Base-by-base conservation (phyloP, 2,329 filamentous ascomycete species). In the Colletotrichum coccodes region DNA sequence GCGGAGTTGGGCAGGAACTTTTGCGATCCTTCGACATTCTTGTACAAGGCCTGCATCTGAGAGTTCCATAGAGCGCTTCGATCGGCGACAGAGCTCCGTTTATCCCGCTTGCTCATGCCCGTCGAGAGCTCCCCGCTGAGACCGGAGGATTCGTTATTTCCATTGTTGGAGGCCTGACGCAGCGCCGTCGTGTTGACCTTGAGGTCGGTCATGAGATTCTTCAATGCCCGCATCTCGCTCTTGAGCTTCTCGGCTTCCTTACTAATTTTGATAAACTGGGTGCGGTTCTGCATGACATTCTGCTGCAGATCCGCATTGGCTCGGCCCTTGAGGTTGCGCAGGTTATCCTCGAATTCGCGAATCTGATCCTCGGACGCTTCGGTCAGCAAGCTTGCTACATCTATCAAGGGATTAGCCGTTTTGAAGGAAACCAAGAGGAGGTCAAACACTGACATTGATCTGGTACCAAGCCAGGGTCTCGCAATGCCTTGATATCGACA, bases 241-340 rank as follows among this genome's bases (percentile, higher is more conserved):
- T 98, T 98, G 66, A 99, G 89, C 83, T 97, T 98, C 81, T 99
- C 96, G 2, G 97, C 96, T 82, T 99, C 96, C 81, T 98, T 98
- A 78, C 95, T 98, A 80, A 99, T 98, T 81, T 97, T 97, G 85
- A 99, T 98, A 77, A 99, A 99, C 76, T 98, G 96, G 0, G 94
- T 97, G 56, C 96, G 91, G 80, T 99, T 99, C 79, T 98, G 95
- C 81, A 97, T 95, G 58, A 99, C 92, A 80, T 95, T 98, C 77
- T 97, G 94, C 80, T 98, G 95, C 26, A 99, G 85, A 74, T 98
- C 95, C 56, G 90, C 87, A 6, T 92, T 91, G 9, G 94, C 94
- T 64, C 93, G 89, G 72, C 88, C 87, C 80, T 95, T 95, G 64
- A 96, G 85, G 74, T 91, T 92, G 72, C 90, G 90, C 49, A 98